Base-by-base conservation (phyloP, 2,329 filamentous ascomycete species). In the Dactylellina parvicollis region DNA sequence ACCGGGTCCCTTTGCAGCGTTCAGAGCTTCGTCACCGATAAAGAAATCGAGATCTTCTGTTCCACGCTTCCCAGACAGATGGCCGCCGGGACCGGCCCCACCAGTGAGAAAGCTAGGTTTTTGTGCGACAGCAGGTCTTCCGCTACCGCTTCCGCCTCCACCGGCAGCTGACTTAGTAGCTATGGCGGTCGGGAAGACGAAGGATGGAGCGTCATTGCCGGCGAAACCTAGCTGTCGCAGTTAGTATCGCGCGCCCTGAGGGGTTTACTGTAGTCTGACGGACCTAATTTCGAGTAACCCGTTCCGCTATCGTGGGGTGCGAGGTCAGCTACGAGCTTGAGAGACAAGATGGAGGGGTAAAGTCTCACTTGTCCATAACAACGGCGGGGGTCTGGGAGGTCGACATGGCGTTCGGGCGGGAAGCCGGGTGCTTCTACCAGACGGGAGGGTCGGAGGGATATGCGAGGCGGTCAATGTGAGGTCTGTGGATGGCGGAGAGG, bases 301-400 rank as follows among this genome's bases (percentile, higher is more conserved):
- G 95, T 99, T 85, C 95, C 95, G 90, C 95, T 99, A 82, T 75
- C 79, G 38, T 74, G 57, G 22, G 52, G 76, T 80, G 22, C 7
- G 9, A 32, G 22, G 55, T 73, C 49, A 73, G 69, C 60, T 73
- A 24, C 76, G 67, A 40, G 47, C 30, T 44, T 16, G 24, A 49
- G 50, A 16, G 40, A 10, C 8, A 76, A 42, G 69, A 80, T 78
- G 78, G 79, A 78, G 79, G 75, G 79, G 78, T 76, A 79, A 81
- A 54, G 79, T 87, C 92, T 84, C 90, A 97, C 95, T 99, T 99
- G 95, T 99, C 95, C 94, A 99, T 99, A 92, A 99, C 95, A 97
- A 99, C 95, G 91, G 95, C 95, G 80, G 95, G 95, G 81, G 95
- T 98, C 88, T 98, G 94, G 85, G 69, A 73, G 69, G 91, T 90